phyloP scores from a whole-genome alignment of 2,329 filamentous ascomycete genomes.

The Colletotrichum nymphaeae region DNA sequence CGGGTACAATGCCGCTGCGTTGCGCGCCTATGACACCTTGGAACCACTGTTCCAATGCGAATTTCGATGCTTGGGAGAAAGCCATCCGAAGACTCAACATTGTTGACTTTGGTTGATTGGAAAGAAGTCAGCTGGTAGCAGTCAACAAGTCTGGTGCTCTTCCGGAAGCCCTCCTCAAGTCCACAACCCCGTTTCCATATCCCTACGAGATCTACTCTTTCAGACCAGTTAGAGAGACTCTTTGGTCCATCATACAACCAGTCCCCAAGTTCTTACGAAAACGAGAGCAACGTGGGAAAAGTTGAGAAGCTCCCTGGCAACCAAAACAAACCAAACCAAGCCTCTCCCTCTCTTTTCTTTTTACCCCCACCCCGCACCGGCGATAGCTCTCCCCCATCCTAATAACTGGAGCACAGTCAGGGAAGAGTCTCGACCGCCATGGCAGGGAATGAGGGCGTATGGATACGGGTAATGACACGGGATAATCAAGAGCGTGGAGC shows the following conservation, averaged over 20 bases:
- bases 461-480: constrained; percentile 15
- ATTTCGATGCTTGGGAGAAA: background rate
- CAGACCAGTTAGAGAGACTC: background rate
- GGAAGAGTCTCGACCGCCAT: constrained; percentile 17
- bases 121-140: background rate
- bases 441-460: constrained; percentile 3
- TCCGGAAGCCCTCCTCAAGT: background rate
- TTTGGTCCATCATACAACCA: background rate
- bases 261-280: background rate
- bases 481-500: constrained; percentile 6
- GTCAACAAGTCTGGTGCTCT: background rate
- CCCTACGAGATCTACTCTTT: background rate
- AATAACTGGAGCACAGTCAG: background rate
- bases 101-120: background rate
- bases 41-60: background rate
- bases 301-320: constrained; percentile 11
- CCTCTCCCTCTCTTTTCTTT: background rate
- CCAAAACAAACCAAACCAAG: background rate
- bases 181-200: background rate
- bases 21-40: constrained; percentile 30
- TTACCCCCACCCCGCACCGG: background rate
- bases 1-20: constrained; percentile 31
- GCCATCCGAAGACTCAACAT: background rate
- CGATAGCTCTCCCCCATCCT: constrained; percentile 8
- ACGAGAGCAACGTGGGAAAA: constrained; percentile 1